Evolutionary conservation across 192 early-diverging fungal species (phyloP).

Genomic region (Coemansia sp.): DNA sequence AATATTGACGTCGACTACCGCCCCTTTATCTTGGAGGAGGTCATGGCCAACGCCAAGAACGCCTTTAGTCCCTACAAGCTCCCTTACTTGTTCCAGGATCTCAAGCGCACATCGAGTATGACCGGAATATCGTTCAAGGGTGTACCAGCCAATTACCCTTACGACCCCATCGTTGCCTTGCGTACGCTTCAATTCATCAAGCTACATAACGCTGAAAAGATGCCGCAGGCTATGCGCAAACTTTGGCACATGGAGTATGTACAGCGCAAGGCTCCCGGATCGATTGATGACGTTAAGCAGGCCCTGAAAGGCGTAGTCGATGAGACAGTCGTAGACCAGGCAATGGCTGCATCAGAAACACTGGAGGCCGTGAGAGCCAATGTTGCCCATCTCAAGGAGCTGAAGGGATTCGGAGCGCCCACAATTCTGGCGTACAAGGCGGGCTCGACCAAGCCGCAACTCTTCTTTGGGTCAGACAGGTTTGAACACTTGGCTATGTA

Average conservation of each 20-base stretch:
- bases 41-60: constrained; percentile 42
- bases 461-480: constrained; percentile 51
- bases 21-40: constrained; percentile 30
- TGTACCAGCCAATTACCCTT: constrained; percentile 34
- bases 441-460: constrained; percentile 21
- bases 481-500: constrained; percentile 52
- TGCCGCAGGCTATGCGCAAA: constrained; percentile 37
- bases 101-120: constrained; percentile 34
- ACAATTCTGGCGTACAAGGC: constrained; percentile 41
- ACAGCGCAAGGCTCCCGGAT: constrained; percentile 26
- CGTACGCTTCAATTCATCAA: constrained; percentile 46
- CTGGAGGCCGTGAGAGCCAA: constrained; percentile 25
- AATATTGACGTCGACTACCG: constrained; percentile 46
- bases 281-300: constrained; percentile 26
- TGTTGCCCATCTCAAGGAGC: constrained; percentile 14
- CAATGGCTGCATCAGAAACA: constrained; percentile 13
- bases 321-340: constrained; percentile 23
- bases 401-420: constrained; percentile 45
- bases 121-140: constrained; percentile 50
- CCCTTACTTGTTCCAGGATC: constrained; percentile 34
- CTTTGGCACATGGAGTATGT: constrained; percentile 48
- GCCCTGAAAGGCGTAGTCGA: constrained; percentile 24
- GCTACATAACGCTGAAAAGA: constrained; percentile 16
- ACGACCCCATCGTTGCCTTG: constrained; percentile 30
- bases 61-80: constrained; percentile 42